Evolutionary conservation across 2,329 filamentous ascomycete genomes (phyloP), one percentile per base, ranked within the genome.

Genomic region (Penicillium sp.): DNA sequence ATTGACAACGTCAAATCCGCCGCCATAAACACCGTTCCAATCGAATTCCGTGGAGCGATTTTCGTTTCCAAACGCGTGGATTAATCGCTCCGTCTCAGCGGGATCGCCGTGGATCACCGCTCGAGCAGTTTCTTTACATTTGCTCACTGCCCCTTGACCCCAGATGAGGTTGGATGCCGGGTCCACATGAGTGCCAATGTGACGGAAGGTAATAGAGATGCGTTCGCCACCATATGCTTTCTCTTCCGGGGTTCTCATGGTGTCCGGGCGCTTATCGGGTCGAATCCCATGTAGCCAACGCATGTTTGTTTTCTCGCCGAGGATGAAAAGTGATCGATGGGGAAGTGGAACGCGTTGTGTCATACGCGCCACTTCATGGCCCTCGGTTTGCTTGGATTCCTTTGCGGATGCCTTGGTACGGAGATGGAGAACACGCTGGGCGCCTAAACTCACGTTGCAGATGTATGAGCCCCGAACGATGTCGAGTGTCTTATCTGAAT

Each of bases 401-500:
- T 48, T 61, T 67, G 64, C 81, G 26, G 77, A 75, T 36, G 68
- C 70, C 58, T 89, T 88, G 10, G 89, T 93, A 48, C 94, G 86
- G 31, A 99, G 83, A 0, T 90, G 83, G 92, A 97, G 97, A 2
- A 87, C 92, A 49, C 94, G 83, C 74, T 95, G 87, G 0, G 93
- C 92, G 1, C 94, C 94, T n/a, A 97, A 82, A 61, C 91, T 96
- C 46, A 96, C 86, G 68, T 97, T 99, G 61, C 92, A 91, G 62
- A 99, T 96, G 55, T 82, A 92, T 21, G 90, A 94, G 4, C 82
- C 86, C 23, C 83, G 85, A 11, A 86, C 87, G 52, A 99, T 94
- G 70, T 99, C 94, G 21, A 99, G 79, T 0, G 93, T 96, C 76
- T 99, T 99, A 71, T 99, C 94, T 34, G 91, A 95, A 69, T 99